phyloP scores from a whole-genome alignment of 768 basidiomycete species.

The Suillus sp. region DNA sequence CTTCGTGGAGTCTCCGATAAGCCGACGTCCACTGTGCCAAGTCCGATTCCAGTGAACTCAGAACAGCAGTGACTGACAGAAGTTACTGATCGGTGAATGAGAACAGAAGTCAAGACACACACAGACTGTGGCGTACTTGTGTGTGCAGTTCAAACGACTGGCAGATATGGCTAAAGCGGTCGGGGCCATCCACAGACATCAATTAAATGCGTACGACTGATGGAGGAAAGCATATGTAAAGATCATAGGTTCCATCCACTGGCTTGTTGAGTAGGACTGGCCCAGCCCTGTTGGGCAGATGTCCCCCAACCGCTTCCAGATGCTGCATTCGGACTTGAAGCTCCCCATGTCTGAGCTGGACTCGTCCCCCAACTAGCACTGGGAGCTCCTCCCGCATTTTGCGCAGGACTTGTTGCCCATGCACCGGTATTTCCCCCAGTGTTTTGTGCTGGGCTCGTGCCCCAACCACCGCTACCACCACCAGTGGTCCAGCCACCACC shows the following conservation, averaged over 20 bases:
- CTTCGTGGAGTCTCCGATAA: background rate
- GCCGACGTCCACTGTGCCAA: background rate
- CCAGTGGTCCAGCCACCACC: conserved; percentile 14
- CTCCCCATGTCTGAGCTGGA: conserved; percentile 42
- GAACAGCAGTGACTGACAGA: background rate
- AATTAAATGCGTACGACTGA: background rate
- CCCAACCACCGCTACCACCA: conserved; percentile 28
- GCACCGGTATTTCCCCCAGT: conserved; percentile 21
- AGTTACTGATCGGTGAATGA: background rate
- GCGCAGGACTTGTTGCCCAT: conserved; percentile 30
- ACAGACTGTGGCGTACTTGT: background rate
- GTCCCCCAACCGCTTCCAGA: conserved; percentile 27
- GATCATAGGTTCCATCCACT: conserved; percentile 54
- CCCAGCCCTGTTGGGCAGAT: conserved; percentile 46
- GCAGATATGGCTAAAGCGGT: background rate
- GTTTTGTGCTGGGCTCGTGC: conserved; percentile 30
- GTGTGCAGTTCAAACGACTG: background rate
- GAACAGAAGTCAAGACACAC: background rate
- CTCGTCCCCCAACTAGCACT: conserved; percentile 34
- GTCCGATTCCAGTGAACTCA: background rate
- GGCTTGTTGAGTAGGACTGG: conserved; percentile 48
- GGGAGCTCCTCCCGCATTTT: conserved; percentile 27
- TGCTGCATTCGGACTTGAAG: conserved; percentile 33
- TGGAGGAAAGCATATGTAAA: background rate
- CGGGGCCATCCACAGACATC: background rate